Evolutionary conservation across 495 filamentous ascomycete species (phyloP).

Genomic region (Hypoxylon trugodes): DNA sequence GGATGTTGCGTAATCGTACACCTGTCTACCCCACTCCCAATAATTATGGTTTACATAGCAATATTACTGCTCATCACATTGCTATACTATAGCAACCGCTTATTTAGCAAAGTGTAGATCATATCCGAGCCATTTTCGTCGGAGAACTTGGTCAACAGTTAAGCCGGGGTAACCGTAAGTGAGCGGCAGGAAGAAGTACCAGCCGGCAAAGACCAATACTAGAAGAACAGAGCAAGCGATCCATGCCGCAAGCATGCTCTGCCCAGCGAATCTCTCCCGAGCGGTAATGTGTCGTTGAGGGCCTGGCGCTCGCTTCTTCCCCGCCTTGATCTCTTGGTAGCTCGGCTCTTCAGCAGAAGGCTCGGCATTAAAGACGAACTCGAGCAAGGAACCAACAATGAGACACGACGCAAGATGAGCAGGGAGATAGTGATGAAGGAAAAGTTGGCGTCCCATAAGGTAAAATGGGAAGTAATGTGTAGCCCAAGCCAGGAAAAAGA

Average conservation of each 20-base stretch:
- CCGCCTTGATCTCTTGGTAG: constrained; percentile 58
- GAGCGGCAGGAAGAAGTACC: constrained; percentile 91
- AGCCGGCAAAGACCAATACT: constrained; percentile 73
- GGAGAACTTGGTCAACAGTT: constrained; percentile 77
- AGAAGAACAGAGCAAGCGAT: constrained; percentile 76
- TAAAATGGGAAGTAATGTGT: constrained; percentile 98
- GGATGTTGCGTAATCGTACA: constrained; percentile 31
- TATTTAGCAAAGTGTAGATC: constrained; percentile 99
- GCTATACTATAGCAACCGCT: too few species aligned
- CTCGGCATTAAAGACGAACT: constrained; percentile 95
- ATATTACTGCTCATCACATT: constrained; percentile 13
- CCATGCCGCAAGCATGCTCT: constrained; percentile 82
- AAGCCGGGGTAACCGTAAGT: constrained; percentile 97
- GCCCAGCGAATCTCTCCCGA: constrained; percentile 79
- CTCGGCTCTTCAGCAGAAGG: constrained; percentile 63
- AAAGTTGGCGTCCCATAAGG: constrained; percentile 96
- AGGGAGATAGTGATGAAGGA: constrained; percentile 96
- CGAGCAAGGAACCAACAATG: constrained; percentile 92
- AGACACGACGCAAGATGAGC: constrained; percentile 92
- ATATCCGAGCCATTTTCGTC: constrained; percentile 95
- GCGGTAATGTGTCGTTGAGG: constrained; percentile 69
- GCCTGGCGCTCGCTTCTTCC: constrained; percentile 55
- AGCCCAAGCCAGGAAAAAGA: constrained; percentile 98
- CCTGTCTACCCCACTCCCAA: constrained; percentile 7
- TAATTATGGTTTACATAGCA: constrained; percentile 31